phyloP scores from a whole-genome alignment of 352 stramenopile genomes.

The Lagenidium giganteum region DNA sequence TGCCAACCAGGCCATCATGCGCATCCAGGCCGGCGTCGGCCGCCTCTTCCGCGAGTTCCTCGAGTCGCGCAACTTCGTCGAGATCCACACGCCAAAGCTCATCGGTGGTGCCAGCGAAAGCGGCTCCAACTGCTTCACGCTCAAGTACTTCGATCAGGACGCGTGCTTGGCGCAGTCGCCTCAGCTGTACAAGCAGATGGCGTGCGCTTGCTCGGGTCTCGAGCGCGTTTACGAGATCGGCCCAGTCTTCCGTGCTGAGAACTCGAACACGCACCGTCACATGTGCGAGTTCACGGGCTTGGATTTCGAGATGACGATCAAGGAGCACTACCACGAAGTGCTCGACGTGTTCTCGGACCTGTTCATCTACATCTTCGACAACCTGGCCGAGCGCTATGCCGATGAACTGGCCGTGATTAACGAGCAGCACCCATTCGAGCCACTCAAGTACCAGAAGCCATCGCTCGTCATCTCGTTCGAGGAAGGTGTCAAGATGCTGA shows the following conservation, averaged over 20 bases:
- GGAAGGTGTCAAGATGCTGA: constrained; percentile 92
- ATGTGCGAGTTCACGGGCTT: constrained; percentile 99
- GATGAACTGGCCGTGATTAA: constrained; percentile 94
- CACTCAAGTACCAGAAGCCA: constrained; percentile 94
- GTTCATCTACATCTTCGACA: constrained; percentile 99
- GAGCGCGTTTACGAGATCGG: constrained; percentile 99
- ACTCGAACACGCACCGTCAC: constrained; percentile 98
- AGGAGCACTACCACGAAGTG: constrained; percentile 99
- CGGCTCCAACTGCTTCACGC: constrained; percentile 97
- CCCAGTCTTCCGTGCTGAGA: constrained; percentile 99
- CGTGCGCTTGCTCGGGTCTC: constrained; percentile 96
- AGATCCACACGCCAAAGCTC: constrained; percentile 99
- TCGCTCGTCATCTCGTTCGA: constrained; percentile 93
- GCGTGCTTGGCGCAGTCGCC: constrained; percentile 96
- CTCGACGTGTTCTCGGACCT: constrained; percentile 97
- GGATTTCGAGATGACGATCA: constrained; percentile 99
- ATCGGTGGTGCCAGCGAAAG: constrained; percentile 96
- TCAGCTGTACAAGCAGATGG: constrained; percentile 99
- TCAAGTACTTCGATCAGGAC: constrained; percentile 98
- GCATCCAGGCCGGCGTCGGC: constrained; percentile 95
- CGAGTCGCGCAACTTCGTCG: constrained; percentile 93
- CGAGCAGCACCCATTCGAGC: constrained; percentile 97
- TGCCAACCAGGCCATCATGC: constrained; percentile 98
- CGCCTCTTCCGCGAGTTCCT: constrained; percentile 98
- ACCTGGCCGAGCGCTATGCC: constrained; percentile 91